Evolutionary conservation across 2,329 filamentous ascomycete species (phyloP), one percentile per base, ranked within the genome.

Genomic region (Xylariaceae sp.): DNA sequence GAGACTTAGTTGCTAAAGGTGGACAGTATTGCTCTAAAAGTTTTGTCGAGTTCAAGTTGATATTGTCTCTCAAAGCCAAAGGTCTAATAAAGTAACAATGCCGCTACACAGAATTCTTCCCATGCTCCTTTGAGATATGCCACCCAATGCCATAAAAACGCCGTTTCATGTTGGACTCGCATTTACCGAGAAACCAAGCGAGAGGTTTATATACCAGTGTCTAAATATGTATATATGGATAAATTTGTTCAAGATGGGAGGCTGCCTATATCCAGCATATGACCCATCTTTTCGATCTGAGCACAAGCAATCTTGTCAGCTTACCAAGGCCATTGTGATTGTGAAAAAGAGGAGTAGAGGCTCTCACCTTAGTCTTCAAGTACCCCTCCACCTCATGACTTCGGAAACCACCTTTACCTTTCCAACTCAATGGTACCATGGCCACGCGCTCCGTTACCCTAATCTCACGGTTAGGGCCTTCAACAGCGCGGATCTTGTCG

Each of bases 351-450:
- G 49, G 52, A 75, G n/a, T n/a, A n/a, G n/a, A n/a, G n/a, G n/a
- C n/a, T n/a, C 85, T 72, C 71, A 94, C 92, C 87, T 99, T 99
- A 2, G 95, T 97, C 73, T 89, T 91, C 62, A 99, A 78, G 78
- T 99, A 99, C 6, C 91, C 92, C 67, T 96, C 92, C 43, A 98
- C 90, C 76, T 99, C 95, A 51, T 87, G 84, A 69, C 94, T 94
- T 59, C 86, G 85, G 61, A 98, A 91, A 0, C 95, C 95, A 36
- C 88, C 88, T 66, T 87, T 85, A 1, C 90, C 91, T 71, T 90
- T 90, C 95, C 95, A 99, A 8, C 92, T 93, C 59, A 98, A 73
- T 3, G 95, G 95, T 56, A 99, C 88, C 95, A 99, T 99, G 1
- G 93, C 88, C 11, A 99, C 93, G 41, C 95, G 79, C 75, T 98